Conservation (phyloP, 441 rosid genomes). For the Bruguiera hainesii region DNA sequence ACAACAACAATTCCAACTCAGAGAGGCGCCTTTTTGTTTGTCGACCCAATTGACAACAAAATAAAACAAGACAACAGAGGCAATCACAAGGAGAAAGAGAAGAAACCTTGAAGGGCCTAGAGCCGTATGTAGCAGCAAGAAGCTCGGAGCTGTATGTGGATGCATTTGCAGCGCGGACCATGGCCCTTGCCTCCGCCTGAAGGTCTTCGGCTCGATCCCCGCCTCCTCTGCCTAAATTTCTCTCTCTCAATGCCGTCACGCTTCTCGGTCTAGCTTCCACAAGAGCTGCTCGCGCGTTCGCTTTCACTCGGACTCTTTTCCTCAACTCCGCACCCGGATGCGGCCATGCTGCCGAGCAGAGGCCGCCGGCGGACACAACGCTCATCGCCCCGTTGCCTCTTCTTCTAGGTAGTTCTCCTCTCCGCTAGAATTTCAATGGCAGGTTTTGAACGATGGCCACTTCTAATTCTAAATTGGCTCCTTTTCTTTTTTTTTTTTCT, state of each 20-base stretch:
- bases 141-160: slow-evolving; percentile 64
- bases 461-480: too few species aligned
- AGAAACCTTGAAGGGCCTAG: slow-evolving; percentile 69
- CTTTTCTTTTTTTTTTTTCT: too few species aligned
- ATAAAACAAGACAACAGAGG: too few species aligned
- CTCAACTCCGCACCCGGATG: neutral
- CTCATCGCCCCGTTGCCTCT: slow-evolving; percentile 14
- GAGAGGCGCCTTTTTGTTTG: slow-evolving; percentile 2
- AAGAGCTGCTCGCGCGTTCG: slow-evolving; percentile 27
- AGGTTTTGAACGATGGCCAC: too few species aligned
- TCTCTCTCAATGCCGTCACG: slow-evolving; percentile 16
- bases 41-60: neutral
- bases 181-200: slow-evolving; percentile 77
- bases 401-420: neutral
- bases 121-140: slow-evolving; percentile 56
- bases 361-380: slow-evolving; percentile 24
- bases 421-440: too few species aligned
- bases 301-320: neutral
- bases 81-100: neutral
- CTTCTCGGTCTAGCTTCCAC: slow-evolving; percentile 28
- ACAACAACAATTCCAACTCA: neutral
- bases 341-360: slow-evolving; percentile 9
- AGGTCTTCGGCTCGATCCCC: slow-evolving; percentile 61
- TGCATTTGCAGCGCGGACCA: slow-evolving; percentile 78
- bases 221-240: slow-evolving; percentile 20